Base-by-base conservation (phyloP, 192 early-diverging fungal species). In the Diversispora epigaea region DNA sequence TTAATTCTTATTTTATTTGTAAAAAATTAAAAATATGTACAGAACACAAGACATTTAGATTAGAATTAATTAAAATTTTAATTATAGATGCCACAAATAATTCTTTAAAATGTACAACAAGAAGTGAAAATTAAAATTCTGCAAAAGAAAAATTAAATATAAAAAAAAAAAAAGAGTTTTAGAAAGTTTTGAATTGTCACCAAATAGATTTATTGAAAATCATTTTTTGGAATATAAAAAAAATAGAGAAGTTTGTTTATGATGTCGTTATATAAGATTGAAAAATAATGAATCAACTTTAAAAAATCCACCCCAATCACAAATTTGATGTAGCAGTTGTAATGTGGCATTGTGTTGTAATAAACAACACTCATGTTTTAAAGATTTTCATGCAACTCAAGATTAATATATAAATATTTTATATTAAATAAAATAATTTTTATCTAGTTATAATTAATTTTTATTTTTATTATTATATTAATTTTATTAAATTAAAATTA, bases 1-100 rank as follows among this genome's bases (percentile, higher is more conserved):
- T 73, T 21, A 62, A 73, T 9, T 66, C 43, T 19, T 66, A 19
- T 6, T 10, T 66, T 6, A 17, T 66, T 41, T 66, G n/a, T n/a
- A 58, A 58, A 58, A 58, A 58, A 44, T 46, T 46, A 66, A 15
- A 14, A 66, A 44, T 41, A 4, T 46, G 5, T 46, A 39, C 14
- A 66, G 14, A 66, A 12, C 12, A 44, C 44, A 66, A 66, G 44
- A 44, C 4, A 3, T 66, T 41, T 46, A 66, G 41, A 66, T 7
- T 66, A 7, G 3, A 66, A 45, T 6, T 66, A 46, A 41, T 46
- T 11, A n/a, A 19, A 46, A 32, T 14, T 12, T 66, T 66, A 15
- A 66, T 66, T 46, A 41, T 10, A 44, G 45, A 45, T n/a, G 44
- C 40, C 11, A 12, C n/a, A n/a, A 5, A 65, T 17, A 65, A 46